Base-by-base conservation (phyloP, 768 basidiomycete genomes). In the Pleurotus djamor region DNA sequence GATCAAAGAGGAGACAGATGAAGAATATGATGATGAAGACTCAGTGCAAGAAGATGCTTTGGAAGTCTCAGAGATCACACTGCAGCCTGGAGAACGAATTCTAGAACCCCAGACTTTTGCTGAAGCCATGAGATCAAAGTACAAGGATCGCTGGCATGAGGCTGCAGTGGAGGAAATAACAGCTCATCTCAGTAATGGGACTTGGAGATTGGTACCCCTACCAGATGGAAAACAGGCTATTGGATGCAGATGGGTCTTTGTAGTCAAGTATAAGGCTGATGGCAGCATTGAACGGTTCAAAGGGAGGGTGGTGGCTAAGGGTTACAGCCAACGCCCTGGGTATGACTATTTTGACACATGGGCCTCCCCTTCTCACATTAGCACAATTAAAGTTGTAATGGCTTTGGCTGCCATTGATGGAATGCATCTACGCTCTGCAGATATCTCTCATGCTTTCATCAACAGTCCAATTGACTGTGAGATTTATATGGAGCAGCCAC, bases 221-320 rank as follows among this genome's bases (percentile, higher is more conserved):
- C 60, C 78, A 4, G 51, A 59, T 28, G 72, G 67, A 12, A 59
- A 64, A 14, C 72, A 69, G 38, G 65, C 70, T 4, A 74, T 81
- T 60, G 73, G 71, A 0, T 71, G 62, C 21, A 51, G 63, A 56
- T 79, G 78, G 58, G 41, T 68, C 1, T 16, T 38, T 35, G 52
- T 52, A 10, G 59, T 70, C 8, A 36, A 47, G 32, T 44, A 61
- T n/a, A 71, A 68, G 60, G 59, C 58, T 55, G 67, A 71, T 8
- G 57, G 63, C 16, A 68, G 71, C 58, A 60, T 50, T 3, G 63
- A 70, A 59, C 13, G 28, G 6, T 77, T 59, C 70, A 75, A 76
- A 61, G 70, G 71, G 0, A 64, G 58, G 36, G 73, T 81, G n/a
- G 77, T 79, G 34, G 78, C 79, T 2, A 68, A 77, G 61, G 72